Evolutionary conservation across 495 filamentous ascomycete genomes (phyloP), one percentile per base, ranked within the genome.

Genomic region (Penicillium coffeae): DNA sequence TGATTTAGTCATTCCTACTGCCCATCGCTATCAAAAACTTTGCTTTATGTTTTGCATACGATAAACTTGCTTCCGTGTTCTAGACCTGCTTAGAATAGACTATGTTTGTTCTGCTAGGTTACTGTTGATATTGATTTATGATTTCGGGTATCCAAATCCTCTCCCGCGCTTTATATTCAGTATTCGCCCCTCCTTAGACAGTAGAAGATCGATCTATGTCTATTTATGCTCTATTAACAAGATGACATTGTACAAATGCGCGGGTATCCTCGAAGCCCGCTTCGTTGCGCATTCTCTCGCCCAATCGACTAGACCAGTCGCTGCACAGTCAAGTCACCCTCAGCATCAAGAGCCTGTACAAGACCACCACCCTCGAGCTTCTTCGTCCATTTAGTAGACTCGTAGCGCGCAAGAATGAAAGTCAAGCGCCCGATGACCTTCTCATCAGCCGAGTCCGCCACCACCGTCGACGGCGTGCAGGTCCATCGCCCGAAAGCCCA

Each of bases 401-500:
- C 92, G 54, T 88, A 87, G 40, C 87, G 77, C 1, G 89, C 92
- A 38, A 93, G 67, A 5, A 98, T 87, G 47, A 96, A 71, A 0
- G 89, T 95, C 75, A 98, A 83, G 27, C 89, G 77, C 19, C 90
- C 69, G 3, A 80, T 65, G 2, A 77, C 69, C 16, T 72, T 70
- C 32, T 64, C 58, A 22, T 72, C 68, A 8, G 71, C 68, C 1
- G 61, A 51, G 37, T 67, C 59, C 3, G 70, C 56, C 30, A 74
- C 73, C 36, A 64, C 63, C 4, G 61, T 63, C 30, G 86, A 70
- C 0, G 75, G 74, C 5, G 90, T 92, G 58, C 88, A 92, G 2
- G 81, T 95, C 93, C 93, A 96, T 14, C 93, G 77, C 6, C 90
- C 91, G 68, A 98, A 98, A 0, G 93, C 94, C 93, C 93, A 97